Base-by-base conservation (phyloP, 495 filamentous ascomycete species). In the Penicillium coprophilum region DNA sequence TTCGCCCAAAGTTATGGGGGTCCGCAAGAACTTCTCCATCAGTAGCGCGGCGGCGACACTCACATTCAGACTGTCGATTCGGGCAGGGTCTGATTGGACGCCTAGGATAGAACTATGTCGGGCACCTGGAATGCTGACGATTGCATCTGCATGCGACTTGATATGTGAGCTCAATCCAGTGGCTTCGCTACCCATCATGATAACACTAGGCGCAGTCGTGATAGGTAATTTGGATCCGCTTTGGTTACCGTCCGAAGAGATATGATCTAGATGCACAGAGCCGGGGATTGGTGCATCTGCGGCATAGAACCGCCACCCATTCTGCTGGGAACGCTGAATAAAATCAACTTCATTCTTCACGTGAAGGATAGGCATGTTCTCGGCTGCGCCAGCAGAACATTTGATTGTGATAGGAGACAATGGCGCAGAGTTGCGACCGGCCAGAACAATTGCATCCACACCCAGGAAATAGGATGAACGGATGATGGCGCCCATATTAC, bases 401-500 rank as follows among this genome's bases (percentile, higher is more conserved):
- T 97, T 97, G 46, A 94, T 81, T 0, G 90, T 83, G 10, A 90
- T 81, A 2, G 90, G 76, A 27, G 86, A 87, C 39, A 97, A 70
- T 2, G 85, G 80, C 0, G 92, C 89, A 11, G 86, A 89, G 63
- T 82, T 81, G 43, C 79, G 77, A 28, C 80, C 80, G 6, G 88
- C 85, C 54, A 90, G 83, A 9, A 81, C 80, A 43, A 95, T 73
- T 7, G 88, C 90, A 55, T 90, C 86, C 13, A 88, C 86, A 36
- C 94, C 94, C 4, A 96, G 81, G 70, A 90, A 98, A 62, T 88
- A 85, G 5, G 90, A 89, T 20, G 89, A 87, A 20, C 94, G 88
- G 31, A 97, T 77, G 54, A 97, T 96, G 3, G 86, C 87, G 27
- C 94, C 94, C 3, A 97, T 75, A 68, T 98, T 98, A 1, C 90